Evolutionary conservation across 768 basidiomycete genomes (phyloP), one percentile per base, ranked within the genome.

Genomic region (Psilocybe sp.): DNA sequence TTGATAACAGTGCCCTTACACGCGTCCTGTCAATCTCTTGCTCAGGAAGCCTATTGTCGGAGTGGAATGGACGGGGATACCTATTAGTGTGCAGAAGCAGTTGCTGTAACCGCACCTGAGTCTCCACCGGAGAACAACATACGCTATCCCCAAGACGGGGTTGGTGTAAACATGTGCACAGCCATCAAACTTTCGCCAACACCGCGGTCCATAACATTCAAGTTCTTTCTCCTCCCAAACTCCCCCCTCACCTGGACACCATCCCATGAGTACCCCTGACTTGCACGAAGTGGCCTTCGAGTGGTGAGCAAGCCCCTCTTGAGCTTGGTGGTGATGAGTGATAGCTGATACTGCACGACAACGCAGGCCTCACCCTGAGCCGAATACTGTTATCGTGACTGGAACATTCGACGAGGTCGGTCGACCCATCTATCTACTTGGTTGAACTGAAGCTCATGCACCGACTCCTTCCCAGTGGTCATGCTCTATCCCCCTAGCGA

Each of bases 371-470:
- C 75, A 80, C 54, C 53, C 72, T 28, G 73, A 75, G 43, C 77
- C 85, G 37, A 70, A 61, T 42, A 65, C 71, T 42, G 87, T 89
- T 53, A 76, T 88, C 60, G 79, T 85, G 49, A 89, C 87, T 16
- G 89, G 89, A 34, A 78, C 84, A 28, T 92, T 91, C 64, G 89
- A 92, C 74, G 69, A 85, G 67, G 89, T 88, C 62, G 55, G 81
- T 61, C 36, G 46, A 15, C 31, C n/a, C 19, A 40, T 49, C 18
- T 37, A 31, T 49, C 47, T 34, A 51, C 40, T 43, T 43, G 32
- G 36, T 42, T 44, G 20, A 6, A 55, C 13, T 18, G 32, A 11
- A 46, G 42, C 49, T 50, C 39, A 58, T 49, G 48, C 46, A 42
- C 55, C 50, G 23, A 49, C 49, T 52, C 35, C 33, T 33, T 43